phyloP scores from a whole-genome alignment of 305 asterid species.

The Fraxinus platypoda region DNA sequence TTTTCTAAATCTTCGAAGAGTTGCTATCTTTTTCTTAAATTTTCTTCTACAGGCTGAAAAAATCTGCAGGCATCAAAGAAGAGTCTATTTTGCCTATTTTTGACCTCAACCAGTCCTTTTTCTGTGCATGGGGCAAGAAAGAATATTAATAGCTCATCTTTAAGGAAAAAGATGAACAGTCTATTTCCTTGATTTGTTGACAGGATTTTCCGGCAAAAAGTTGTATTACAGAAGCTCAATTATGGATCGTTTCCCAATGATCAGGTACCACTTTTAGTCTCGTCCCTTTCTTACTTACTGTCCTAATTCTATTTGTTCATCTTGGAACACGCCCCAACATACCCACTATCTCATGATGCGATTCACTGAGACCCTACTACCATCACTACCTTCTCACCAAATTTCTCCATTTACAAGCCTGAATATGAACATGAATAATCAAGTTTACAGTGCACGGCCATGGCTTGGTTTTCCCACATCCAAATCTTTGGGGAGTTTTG shows the following conservation, averaged over 20 bases:
- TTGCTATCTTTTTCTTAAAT: conserved; percentile 18
- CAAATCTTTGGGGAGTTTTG: conserved; percentile 40
- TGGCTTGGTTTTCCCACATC: conserved; percentile 72
- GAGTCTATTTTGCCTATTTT: conserved; percentile 35
- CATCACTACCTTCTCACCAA: conserved; percentile 36
- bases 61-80: conserved; percentile 28
- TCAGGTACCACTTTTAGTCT: conserved; percentile 73
- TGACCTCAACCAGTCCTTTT: conserved; percentile 46
- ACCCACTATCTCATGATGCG: conserved; percentile 49
- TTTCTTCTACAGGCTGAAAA: conserved; percentile 24
- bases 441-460: conserved; percentile 33
- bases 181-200: conserved; percentile 49
- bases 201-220: conserved; percentile 25
- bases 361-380: conserved; percentile 54
- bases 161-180: conserved; percentile 50
- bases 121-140: conserved; percentile 29
- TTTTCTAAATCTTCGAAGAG: conserved; percentile 23
- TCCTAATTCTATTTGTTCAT: conserved; percentile 16
- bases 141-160: conserved; percentile 23
- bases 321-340: not conserved
- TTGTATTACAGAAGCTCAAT: conserved; percentile 13
- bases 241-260: conserved; percentile 59
- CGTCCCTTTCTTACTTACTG: conserved; percentile 68
- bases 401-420: conserved; percentile 33
- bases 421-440: conserved; percentile 36